Evolutionary conservation across 2,329 filamentous ascomycete species (phyloP).

Genomic region (Fusarium fracticaudum): DNA sequence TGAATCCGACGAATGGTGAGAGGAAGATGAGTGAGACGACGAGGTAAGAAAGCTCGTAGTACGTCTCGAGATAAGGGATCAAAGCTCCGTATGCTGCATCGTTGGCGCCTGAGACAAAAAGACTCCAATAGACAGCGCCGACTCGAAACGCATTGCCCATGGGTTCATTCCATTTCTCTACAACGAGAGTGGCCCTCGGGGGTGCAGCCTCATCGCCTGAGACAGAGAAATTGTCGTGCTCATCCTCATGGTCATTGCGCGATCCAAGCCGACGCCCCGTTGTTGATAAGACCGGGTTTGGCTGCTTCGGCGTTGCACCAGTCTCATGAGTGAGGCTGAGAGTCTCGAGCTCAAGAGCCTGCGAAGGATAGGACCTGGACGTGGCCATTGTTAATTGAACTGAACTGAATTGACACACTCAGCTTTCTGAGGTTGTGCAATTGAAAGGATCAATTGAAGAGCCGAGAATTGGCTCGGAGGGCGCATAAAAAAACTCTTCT

Average conservation of each 20-base stretch:
- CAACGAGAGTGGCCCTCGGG: background rate
- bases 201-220: background rate
- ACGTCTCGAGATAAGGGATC: slow-evolving; percentile 46
- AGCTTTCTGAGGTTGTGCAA: background rate
- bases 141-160: slow-evolving; percentile 57
- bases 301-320: background rate
- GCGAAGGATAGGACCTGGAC: background rate
- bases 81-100: slow-evolving; percentile 60
- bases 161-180: slow-evolving; percentile 33
- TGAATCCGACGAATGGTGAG: slow-evolving; percentile 73
- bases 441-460: background rate
- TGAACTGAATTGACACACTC: background rate
- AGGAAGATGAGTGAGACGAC: slow-evolving; percentile 73
- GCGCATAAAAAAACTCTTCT: background rate
- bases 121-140: slow-evolving; percentile 64
- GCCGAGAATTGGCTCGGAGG: background rate
- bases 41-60: slow-evolving; percentile 70
- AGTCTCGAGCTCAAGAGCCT: slow-evolving; percentile 21
- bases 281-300: slow-evolving; percentile 4
- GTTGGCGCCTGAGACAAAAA: slow-evolving; percentile 67
- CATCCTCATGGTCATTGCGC: background rate
- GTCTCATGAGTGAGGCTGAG: background rate
- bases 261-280: slow-evolving; percentile 16
- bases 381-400: background rate
- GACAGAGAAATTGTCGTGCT: background rate